Evolutionary conservation across 176 grass and related monocot species (phyloP).

Genomic region (Hsuehochloa calcarea): DNA sequence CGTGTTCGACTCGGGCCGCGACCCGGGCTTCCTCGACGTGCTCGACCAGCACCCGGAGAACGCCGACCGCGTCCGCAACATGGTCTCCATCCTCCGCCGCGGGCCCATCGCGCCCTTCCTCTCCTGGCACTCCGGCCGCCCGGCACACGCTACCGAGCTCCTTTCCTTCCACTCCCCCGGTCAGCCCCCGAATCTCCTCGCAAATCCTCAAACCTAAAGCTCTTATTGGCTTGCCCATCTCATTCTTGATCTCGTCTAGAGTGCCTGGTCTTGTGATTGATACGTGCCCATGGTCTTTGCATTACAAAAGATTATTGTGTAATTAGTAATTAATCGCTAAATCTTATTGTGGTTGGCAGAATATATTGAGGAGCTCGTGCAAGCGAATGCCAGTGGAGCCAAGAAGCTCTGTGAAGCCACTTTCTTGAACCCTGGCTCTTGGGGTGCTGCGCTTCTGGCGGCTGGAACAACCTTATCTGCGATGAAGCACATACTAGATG

Average conservation of each 20-base stretch:
- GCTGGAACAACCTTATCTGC: conserved; percentile 75
- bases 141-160: conserved; percentile 61
- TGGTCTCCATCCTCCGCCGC: conserved; percentile 84
- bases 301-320: not conserved
- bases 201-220: not conserved
- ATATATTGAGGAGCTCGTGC: conserved; percentile 77
- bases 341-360: conserved; percentile 44
- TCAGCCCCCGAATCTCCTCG: conserved; percentile 5
- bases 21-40: conserved; percentile 94
- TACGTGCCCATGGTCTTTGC: not conserved
- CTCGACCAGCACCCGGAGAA: conserved; percentile 87
- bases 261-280: not conserved
- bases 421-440: conserved; percentile 83
- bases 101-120: conserved; percentile 69
- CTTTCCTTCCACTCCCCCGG: conserved; percentile 71
- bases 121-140: conserved; percentile 68
- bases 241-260: not conserved
- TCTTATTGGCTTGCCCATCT: not conserved
- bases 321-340: not conserved
- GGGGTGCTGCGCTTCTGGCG: conserved; percentile 74
- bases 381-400: conserved; percentile 61
- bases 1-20: conserved; percentile 75
- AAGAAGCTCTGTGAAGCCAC: conserved; percentile 66
- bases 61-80: conserved; percentile 89
- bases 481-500: conserved; percentile 70